Evolutionary conservation across 495 filamentous ascomycete genomes (phyloP).

Genomic region (Aspergillus leporis): DNA sequence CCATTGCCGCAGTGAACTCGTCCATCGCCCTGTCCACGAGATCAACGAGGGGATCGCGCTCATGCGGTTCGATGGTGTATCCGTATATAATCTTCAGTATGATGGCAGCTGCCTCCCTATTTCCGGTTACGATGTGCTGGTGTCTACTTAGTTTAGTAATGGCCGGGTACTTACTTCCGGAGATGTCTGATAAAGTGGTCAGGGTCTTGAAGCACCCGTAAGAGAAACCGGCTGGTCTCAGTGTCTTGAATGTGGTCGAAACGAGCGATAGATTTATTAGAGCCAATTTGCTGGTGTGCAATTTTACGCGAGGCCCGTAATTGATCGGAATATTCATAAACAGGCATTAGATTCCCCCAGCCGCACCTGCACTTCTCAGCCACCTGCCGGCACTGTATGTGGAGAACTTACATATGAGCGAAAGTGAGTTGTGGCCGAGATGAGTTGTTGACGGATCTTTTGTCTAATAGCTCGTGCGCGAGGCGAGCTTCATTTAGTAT

Average conservation of each 20-base stretch:
- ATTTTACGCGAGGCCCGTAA: constrained; percentile 2
- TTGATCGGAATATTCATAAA: not conserved
- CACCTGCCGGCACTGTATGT: not conserved
- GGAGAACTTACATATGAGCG: constrained; percentile 34
- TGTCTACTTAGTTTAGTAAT: constrained; percentile 36
- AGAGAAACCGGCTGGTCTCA: constrained; percentile 40
- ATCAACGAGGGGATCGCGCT: constrained; percentile 43
- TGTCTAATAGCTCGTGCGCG: constrained; percentile 44
- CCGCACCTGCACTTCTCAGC: constrained; percentile 24
- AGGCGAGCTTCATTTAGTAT: constrained; percentile 44
- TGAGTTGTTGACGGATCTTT: constrained; percentile 41
- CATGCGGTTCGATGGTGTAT: constrained; percentile 45
- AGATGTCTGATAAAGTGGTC: constrained; percentile 35
- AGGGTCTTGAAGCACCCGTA: constrained; percentile 38
- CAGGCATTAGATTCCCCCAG: constrained; percentile 30
- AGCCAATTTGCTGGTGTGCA: not conserved
- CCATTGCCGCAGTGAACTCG: constrained; percentile 35
- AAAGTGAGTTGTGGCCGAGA: constrained; percentile 40
- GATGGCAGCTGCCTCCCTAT: constrained; percentile 41
- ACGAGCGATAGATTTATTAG: constrained; percentile 22
- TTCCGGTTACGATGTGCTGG: constrained; percentile 20
- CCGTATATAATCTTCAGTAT: constrained; percentile 52
- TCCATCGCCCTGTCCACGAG: constrained; percentile 39
- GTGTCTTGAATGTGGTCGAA: constrained; percentile 36
- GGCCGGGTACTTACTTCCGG: constrained; percentile 36